Percentiles rank a stretch among this genome's conserved stretches.
Conservation (phyloP, 2,329 filamentous ascomycete species). For the Xylaria multiplex region DNA sequence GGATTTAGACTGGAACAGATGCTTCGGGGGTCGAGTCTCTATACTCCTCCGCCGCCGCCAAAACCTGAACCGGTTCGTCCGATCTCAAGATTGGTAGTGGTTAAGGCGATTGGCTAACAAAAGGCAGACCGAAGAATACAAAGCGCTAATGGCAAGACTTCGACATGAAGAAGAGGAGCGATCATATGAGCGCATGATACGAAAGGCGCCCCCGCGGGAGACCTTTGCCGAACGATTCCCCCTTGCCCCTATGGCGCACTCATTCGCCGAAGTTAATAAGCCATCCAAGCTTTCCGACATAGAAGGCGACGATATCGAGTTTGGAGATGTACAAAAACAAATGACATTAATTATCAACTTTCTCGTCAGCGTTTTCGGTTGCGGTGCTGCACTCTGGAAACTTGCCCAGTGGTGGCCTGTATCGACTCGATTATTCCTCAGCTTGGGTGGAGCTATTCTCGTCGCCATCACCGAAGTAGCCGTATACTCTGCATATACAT, state of each 20-base stretch:
- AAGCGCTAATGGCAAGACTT: conserved; percentile 85
- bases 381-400: conserved; percentile 81
- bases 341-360: conserved; percentile 90
- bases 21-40: conserved; percentile 76
- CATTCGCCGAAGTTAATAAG: conserved; percentile 65
- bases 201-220: conserved; percentile 65
- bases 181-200: conserved; percentile 83
- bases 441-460: conserved; percentile 73
- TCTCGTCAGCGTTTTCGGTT: conserved; percentile 83
- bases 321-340: conserved; percentile 81
- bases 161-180: conserved; percentile 84
- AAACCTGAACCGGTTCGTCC: conserved; percentile 78
- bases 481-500: conserved; percentile 79
- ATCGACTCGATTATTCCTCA: conserved; percentile 74
- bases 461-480: conserved; percentile 81
- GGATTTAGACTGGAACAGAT: conserved; percentile 72
- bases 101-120: conserved; percentile 23
- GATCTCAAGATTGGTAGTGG: conserved; percentile 12
- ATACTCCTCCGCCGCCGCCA: conserved; percentile 80
- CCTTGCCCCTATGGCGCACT: conserved; percentile 59
- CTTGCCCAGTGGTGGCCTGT: conserved; percentile 79
- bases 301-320: conserved; percentile 72
- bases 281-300: conserved; percentile 58
- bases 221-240: conserved; percentile 70
- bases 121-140: conserved; percentile 78